Evolutionary conservation across 179 eudicot genomes (phyloP), one percentile per base, ranked within the genome.

Genomic region (Silene noctiflora): DNA sequence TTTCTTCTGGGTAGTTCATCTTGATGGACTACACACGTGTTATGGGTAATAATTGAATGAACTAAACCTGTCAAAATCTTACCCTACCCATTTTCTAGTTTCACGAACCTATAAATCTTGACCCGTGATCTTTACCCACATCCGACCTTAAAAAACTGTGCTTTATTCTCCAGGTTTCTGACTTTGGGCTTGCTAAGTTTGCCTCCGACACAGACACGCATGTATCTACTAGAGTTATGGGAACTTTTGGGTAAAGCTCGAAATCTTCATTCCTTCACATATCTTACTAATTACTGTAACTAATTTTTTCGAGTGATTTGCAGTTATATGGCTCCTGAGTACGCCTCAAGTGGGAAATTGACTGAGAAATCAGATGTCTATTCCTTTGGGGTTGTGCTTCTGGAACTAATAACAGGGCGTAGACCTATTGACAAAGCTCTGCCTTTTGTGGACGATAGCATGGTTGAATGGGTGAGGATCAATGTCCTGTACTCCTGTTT

Each of bases 281-380:
- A 22, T 17, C 33, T 21, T 59, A 39, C 63, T 56, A 3, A 73
- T 9, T 60, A 51, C 56, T 35, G 19, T 56, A 53, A 17, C 76
- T 60, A 60, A 78, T 0, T 74, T 61, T 78, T 68, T 17, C 39
- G 69, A 14, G 19, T 76, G 63, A 22, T 24, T 4, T 89, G 85
- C 91, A 92, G 97, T 74, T 92, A 92, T 81, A 80, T 92, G 74
- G 97, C 97, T 79, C 97, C 96, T 58, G 96, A 91, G 73, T 92
- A 92, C 75, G 97, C 96, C 24, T 86, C 91, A 72, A 89, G 92
- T 79, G 97, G 97, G 75, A 90, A 92, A 80, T 79, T 92, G 73
- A 92, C 97, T 17, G 93, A 89, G 67, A 90, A 88, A 79, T 92
- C 97, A 58, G 97, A 90, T 79, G 87, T 90, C 67, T 91, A 88